Conservation (phyloP, 108 stramenopile genomes). For the Parietichytrium sp. region DNA sequence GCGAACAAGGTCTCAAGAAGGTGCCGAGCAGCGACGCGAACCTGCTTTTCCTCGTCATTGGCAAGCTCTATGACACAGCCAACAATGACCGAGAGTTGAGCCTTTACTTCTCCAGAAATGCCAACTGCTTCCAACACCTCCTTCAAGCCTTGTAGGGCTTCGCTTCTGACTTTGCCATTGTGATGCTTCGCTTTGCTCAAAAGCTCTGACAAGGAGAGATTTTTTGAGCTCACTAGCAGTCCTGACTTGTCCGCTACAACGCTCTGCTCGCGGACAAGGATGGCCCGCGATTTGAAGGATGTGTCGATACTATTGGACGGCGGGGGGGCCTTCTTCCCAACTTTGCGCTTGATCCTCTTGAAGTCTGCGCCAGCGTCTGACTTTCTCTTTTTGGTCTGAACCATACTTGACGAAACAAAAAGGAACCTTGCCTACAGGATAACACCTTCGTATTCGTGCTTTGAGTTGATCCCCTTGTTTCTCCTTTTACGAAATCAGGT, state of each 20-base stretch:
- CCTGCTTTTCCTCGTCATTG: constrained; percentile 26
- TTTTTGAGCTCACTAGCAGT: constrained; percentile 5
- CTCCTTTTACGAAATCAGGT: too few species aligned
- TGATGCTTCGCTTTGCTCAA: constrained; percentile 5
- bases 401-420: too few species aligned
- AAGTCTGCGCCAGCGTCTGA: constrained; percentile 23
- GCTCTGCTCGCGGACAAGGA: constrained; percentile 27
- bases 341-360: constrained; percentile 34
- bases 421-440: too few species aligned
- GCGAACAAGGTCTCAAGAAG: not conserved
- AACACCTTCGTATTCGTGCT: too few species aligned
- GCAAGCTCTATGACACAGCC: not conserved
- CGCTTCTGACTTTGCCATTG: not conserved
- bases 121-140: not conserved
- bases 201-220: not conserved
- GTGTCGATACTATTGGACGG: not conserved
- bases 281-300: constrained; percentile 1
- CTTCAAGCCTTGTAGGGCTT: constrained; percentile 3
- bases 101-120: not conserved
- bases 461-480: too few species aligned
- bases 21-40: not conserved
- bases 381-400: too few species aligned
- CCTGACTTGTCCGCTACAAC: constrained; percentile 15
- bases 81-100: not conserved
- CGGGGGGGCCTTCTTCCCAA: not conserved